Conservation (phyloP, 2,329 filamentous ascomycete species). For the Grosmannia penicillata region DNA sequence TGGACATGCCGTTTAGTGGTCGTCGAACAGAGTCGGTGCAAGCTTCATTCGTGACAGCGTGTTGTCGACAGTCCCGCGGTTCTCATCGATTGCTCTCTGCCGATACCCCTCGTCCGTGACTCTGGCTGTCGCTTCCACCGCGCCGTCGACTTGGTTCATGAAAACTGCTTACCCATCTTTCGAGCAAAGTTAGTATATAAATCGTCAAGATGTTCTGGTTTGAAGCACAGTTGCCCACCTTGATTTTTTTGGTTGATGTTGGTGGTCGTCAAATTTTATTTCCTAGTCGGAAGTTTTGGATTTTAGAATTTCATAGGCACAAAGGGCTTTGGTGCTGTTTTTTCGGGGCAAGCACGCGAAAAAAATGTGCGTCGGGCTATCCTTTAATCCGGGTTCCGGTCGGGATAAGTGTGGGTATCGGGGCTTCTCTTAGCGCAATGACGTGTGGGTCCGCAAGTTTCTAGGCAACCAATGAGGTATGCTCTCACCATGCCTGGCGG, state of each 20-base stretch:
- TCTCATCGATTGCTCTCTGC: too few relatives aligned
- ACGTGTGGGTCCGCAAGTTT: too few relatives aligned
- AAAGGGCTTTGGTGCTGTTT: constrained; percentile 3
- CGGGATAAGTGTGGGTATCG: not conserved
- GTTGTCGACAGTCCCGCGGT: too few relatives aligned
- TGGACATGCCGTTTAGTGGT: too few relatives aligned
- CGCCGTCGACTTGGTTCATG: not conserved
- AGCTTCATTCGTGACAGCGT: too few relatives aligned
- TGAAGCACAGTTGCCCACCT: constrained; percentile 13
- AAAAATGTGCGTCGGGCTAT: constrained; percentile 10
- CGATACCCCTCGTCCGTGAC: not conserved
- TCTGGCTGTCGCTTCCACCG: constrained; percentile 1
- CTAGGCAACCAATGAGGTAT: too few relatives aligned
- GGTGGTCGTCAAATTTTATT: constrained; percentile 10
- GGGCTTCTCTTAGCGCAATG: not conserved
- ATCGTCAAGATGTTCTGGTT: not conserved
- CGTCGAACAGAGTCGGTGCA: too few relatives aligned
- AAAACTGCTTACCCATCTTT: constrained; percentile 9
- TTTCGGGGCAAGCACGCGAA: constrained; percentile 6
- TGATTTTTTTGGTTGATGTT: constrained; percentile 12
- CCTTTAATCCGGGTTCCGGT: constrained; percentile 4
- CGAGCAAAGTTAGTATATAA: constrained; percentile 20
- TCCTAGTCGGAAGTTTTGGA: constrained; percentile 8
- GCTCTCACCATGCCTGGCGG: too few relatives aligned
- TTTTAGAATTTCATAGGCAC: not conserved